A percentile compares a stretch with the other conserved stretches of the same genome.
Evolutionary conservation across 345 rosid genomes (phyloP).

Genomic region (Brassica carinata): DNA sequence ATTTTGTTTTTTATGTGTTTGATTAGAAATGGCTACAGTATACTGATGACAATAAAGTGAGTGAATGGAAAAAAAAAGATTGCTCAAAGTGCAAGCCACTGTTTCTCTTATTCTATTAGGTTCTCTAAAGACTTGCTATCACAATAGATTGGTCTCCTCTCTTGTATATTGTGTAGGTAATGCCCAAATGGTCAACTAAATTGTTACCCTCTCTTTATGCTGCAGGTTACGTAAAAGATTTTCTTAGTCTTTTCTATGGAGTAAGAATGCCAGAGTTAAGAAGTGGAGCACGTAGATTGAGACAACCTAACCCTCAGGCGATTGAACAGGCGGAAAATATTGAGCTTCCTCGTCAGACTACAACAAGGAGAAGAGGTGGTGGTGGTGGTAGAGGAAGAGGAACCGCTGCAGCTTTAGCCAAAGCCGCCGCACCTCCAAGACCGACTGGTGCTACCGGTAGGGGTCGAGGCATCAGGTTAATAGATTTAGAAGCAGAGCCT

Average conservation of each 20-base stretch:
- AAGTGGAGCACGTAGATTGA: slow-evolving; percentile 95
- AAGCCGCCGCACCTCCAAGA: slow-evolving; percentile 64
- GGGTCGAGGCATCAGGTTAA: slow-evolving; percentile 86
- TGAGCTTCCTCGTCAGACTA: slow-evolving; percentile 67
- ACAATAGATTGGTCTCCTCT: slow-evolving; percentile 26
- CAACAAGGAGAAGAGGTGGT: slow-evolving; percentile 86
- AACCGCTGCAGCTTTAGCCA: slow-evolving; percentile 75
- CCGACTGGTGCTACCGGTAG: slow-evolving; percentile 70
- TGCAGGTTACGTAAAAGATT: slow-evolving; percentile 51
- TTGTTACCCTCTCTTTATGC: slow-evolving; percentile 19
- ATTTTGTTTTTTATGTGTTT: slow-evolving; percentile 18
- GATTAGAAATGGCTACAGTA: slow-evolving; percentile 17
- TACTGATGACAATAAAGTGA: not conserved
- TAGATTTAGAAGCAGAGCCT: slow-evolving; percentile 91
- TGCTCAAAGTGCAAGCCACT: not conserved
- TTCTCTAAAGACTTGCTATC: not conserved
- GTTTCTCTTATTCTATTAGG: slow-evolving; percentile 39
- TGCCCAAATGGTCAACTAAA: not conserved
- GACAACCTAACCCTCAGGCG: slow-evolving; percentile 75
- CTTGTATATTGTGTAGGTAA: slow-evolving; percentile 9
- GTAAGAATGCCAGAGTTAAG: slow-evolving; percentile 98
- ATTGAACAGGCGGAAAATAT: slow-evolving; percentile 71
- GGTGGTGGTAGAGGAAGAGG: slow-evolving; percentile 87
- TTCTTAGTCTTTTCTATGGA: slow-evolving; percentile 92
- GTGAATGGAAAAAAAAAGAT: slow-evolving; percentile 28